Conservation (phyloP, 2,329 filamentous ascomycete species). For the Trichoderma asperellum region DNA sequence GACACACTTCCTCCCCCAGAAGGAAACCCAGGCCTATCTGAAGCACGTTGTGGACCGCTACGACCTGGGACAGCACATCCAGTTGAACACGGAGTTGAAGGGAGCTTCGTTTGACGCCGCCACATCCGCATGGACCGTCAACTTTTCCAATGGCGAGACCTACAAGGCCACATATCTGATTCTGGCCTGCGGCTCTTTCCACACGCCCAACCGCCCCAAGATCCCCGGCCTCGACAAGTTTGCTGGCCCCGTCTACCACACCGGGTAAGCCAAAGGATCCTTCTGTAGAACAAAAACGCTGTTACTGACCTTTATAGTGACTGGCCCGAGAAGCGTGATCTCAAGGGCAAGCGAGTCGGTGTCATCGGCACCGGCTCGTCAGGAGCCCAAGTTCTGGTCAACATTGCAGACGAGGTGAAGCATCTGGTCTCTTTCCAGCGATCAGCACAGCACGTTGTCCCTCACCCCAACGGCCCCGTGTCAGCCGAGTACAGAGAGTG, state of each 20-base stretch:
- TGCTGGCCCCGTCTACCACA: constrained; percentile 1
- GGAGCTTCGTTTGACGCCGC: neutral
- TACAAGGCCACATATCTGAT: neutral
- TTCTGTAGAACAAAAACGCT: too few species aligned
- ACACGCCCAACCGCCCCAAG: neutral
- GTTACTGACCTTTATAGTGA: neutral
- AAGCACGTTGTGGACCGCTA: constrained; percentile 3
- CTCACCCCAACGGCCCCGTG: neutral
- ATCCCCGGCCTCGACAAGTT: neutral
- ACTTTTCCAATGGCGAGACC: neutral
- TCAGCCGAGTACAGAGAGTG: neutral
- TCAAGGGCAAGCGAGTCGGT: constrained; percentile 2
- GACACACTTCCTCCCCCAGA: neutral
- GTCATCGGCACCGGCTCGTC: constrained; percentile 3
- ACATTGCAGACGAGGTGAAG: neutral
- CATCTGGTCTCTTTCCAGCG: neutral
- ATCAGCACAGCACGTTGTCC: neutral
- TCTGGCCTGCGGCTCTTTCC: neutral
- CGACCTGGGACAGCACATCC: neutral
- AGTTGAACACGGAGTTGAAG: neutral
- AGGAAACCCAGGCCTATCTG: neutral
- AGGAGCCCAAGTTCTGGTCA: neutral
- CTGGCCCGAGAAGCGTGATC: neutral
- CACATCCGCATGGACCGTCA: neutral
- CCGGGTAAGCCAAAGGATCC: neutral